These are phyloP conservation scores for Aspergillus pseudoterreus DNA, from an alignment of 2,329 filamentous ascomycete species.

Conservation along the genomic window DNA sequence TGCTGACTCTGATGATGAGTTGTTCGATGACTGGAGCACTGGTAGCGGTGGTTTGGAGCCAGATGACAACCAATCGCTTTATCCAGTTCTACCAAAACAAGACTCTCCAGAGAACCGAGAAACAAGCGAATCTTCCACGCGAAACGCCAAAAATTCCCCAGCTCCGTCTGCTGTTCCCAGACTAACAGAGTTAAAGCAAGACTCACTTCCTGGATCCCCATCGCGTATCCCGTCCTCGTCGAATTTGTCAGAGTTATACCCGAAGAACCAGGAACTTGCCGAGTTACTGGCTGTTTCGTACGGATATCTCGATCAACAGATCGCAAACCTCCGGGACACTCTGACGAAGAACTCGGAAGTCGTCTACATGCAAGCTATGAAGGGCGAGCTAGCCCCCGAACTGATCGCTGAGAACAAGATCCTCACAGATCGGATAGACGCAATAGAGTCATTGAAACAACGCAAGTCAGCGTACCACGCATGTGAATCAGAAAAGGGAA, in stretches of 20 bases:
- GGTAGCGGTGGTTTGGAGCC: conserved; percentile 18
- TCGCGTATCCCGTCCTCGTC: conserved; percentile 4
- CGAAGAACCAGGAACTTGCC: conserved; percentile 22
- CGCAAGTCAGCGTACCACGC: conserved; percentile 24
- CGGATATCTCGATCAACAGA: conserved; percentile 22
- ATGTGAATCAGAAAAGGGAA: conserved; percentile 28
- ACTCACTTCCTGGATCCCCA: not conserved
- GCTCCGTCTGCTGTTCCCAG: conserved; percentile 3
- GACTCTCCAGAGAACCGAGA: conserved; percentile 10
- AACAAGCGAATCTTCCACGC: conserved; percentile 1
- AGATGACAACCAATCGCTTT: conserved; percentile 24
- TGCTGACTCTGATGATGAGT: conserved; percentile 34
- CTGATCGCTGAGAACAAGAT: conserved; percentile 33
- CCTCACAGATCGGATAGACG: conserved; percentile 35
- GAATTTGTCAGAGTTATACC: conserved; percentile 9
- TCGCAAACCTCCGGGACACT: conserved; percentile 27
- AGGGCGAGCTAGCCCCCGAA: conserved; percentile 30
- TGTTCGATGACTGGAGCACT: conserved; percentile 22
- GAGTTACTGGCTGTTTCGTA: conserved; percentile 31
- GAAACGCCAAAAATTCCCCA: conserved; percentile 2
- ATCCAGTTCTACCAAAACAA: conserved; percentile 27
- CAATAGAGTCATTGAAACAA: conserved; percentile 31
- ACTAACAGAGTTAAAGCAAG: not conserved
- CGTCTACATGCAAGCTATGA: conserved; percentile 36
- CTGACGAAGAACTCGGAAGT: conserved; percentile 34